Conservation (phyloP, 805 yeast species). For the Komagataella pseudopastoris region DNA sequence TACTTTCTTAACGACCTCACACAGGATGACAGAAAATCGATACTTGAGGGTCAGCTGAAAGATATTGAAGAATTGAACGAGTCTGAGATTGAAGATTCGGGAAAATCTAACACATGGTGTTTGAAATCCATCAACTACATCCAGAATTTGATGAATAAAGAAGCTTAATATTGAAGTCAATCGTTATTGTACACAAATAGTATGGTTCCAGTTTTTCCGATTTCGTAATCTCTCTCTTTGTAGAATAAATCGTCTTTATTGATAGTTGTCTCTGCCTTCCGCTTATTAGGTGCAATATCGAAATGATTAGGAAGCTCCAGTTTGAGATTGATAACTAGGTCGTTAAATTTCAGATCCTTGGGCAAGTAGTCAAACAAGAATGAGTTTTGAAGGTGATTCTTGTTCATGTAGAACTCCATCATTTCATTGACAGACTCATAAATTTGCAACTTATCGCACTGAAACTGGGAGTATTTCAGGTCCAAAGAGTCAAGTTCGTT, state of each 20-base stretch:
- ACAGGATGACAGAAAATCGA: conserved; percentile 16
- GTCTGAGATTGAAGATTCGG: conserved; percentile 59
- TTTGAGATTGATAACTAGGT: conserved; percentile 1
- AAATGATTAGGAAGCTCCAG: not conserved
- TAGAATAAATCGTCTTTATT: conserved; percentile 13
- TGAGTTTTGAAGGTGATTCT: conserved; percentile 6
- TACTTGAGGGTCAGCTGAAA: conserved; percentile 31
- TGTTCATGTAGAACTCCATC: conserved; percentile 18
- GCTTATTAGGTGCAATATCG: not conserved
- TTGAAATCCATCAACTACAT: conserved; percentile 43
- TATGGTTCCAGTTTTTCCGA: conserved; percentile 16
- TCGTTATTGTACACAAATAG: conserved; percentile 18
- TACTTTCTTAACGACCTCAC: conserved; percentile 19
- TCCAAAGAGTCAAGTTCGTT: not conserved
- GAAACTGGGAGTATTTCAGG: not conserved
- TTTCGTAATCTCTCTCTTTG: conserved; percentile 15
- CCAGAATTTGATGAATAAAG: conserved; percentile 15
- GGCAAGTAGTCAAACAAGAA: conserved; percentile 9
- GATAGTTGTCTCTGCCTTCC: not conserved
- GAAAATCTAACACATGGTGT: conserved; percentile 63
- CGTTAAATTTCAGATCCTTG: not conserved
- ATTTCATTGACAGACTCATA: conserved; percentile 7
- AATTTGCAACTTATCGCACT: not conserved
- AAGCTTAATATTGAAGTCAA: conserved; percentile 13
- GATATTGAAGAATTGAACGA: conserved; percentile 51